Base-by-base conservation (phyloP, 1,284 basidiomycete genomes). In the Calocybe gambosa region DNA sequence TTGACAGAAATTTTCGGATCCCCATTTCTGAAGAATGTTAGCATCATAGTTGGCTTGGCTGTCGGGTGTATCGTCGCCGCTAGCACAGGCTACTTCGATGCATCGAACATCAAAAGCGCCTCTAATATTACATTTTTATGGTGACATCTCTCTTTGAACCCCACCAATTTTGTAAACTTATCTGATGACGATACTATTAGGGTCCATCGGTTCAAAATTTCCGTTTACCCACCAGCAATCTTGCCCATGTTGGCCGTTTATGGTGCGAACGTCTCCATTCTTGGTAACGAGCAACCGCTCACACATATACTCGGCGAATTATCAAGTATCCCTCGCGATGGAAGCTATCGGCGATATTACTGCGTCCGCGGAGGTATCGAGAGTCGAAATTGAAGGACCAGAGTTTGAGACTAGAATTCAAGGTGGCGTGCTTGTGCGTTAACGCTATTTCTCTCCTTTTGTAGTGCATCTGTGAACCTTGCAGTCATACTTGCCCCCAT, bases 271-370 rank as follows among this genome's bases (percentile, higher is more conserved):
- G 59, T 16, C 20, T n/a, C 29, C 6, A 8, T 13, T n/a, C 12
- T 10, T 12, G 12, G 3, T 31, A 3, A 6, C 26, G 21, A 1
- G 6, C 25, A 21, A 33, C 16, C 41, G 2, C 9, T 25, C 47
- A 10, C 47, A 16, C 21, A 37, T 33, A 12, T n/a, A 21, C 42
- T 19, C 26, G 3, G 31, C 20, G 38, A 13, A 28, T 45, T 21
- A 36, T 15, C 47, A n/a, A 83, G 82, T 85, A 6, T 86, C 85
- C 1, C 60, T 80, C 1, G 79, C 85, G 1, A 86, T 89, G 82
- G 89, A 93, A 63, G 85, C 87, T 3, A 90, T 90, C 41, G 90
- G 89, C 1, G 89, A 93, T 57, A 84, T 93, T 55, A 91, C 90
- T 0, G 88, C 90, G 0, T 85, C 85, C 3, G 81, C 85, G 1